Conservation (phyloP, 768 basidiomycete species). For the Baorangia bicolor region DNA sequence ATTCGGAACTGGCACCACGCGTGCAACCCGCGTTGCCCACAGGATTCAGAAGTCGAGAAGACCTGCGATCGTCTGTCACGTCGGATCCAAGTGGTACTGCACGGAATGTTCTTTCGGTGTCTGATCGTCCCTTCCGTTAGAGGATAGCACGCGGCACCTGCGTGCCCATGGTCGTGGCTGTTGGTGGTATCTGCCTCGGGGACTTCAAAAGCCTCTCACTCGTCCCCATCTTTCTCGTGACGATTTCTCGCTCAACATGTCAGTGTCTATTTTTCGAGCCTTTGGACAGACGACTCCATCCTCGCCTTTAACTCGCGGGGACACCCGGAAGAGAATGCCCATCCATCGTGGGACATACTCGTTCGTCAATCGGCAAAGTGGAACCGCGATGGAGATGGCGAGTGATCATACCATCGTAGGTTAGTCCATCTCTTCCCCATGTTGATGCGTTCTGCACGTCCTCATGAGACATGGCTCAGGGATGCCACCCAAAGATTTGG, state of each 20-base stretch:
- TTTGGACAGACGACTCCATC: conserved; percentile 16
- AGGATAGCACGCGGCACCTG: conserved; percentile 16
- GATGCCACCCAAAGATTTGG: conserved; percentile 31
- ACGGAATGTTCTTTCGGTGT: conserved; percentile 16
- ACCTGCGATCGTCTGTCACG: not conserved
- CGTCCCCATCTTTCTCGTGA: not conserved
- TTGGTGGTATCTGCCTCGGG: conserved; percentile 1
- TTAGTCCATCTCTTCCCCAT: conserved; percentile 3
- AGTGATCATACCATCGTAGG: conserved; percentile 26
- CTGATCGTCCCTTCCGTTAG: not conserved
- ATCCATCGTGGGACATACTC: conserved; percentile 33
- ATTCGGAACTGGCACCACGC: not conserved
- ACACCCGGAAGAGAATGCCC: conserved; percentile 21
- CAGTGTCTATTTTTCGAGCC: conserved; percentile 20
- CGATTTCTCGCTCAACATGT: conserved; percentile 13
- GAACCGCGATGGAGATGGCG: conserved; percentile 31
- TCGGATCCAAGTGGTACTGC: conserved; percentile 7
- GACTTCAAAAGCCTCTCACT: conserved; percentile 13
- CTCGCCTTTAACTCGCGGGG: conserved; percentile 10
- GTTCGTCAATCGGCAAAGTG: conserved; percentile 33
- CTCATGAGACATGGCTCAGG: conserved; percentile 15
- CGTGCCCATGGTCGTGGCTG: conserved; percentile 18
- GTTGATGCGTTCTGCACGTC: not conserved
- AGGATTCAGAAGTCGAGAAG: conserved; percentile 23
- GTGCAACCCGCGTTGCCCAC: conserved; percentile 3